Evolutionary conservation across 148 eudicot genomes (phyloP).

Genomic region (Rhododendron mucronatum): DNA sequence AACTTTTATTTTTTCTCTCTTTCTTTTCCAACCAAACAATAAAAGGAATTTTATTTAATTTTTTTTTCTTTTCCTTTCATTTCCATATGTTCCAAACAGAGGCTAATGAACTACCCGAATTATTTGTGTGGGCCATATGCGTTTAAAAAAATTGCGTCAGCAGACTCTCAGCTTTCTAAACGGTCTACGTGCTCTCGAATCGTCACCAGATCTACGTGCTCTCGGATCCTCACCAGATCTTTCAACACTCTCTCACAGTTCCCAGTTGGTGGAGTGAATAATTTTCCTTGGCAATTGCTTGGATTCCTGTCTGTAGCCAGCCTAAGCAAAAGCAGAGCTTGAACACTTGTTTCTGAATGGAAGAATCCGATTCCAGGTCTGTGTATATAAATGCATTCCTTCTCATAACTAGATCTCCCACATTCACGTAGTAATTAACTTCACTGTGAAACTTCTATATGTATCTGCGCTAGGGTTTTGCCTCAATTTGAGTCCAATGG

Average conservation of each 20-base stretch:
- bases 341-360: conserved; percentile 16
- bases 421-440: not conserved
- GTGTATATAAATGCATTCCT: not conserved
- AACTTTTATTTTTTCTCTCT: too few relatives aligned
- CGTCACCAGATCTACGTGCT: too few relatives aligned
- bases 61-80: too few relatives aligned
- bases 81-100: too few relatives aligned
- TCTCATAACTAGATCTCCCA: not conserved
- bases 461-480: conserved; percentile 10
- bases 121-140: too few relatives aligned
- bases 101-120: too few relatives aligned
- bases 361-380: conserved; percentile 27
- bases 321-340: not conserved
- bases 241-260: not conserved
- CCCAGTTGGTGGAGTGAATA: not conserved
- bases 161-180: too few relatives aligned
- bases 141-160: too few relatives aligned
- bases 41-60: too few relatives aligned
- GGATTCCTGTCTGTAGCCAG: not conserved
- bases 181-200: too few relatives aligned
- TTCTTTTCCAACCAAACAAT: too few relatives aligned
- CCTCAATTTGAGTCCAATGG: conserved; percentile 11
- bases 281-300: not conserved
- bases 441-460: not conserved
- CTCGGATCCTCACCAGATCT: not conserved